Evolutionary conservation across 345 rosid species (phyloP), one percentile per base, ranked within the genome.

Genomic region (Alliaria petiolata): DNA sequence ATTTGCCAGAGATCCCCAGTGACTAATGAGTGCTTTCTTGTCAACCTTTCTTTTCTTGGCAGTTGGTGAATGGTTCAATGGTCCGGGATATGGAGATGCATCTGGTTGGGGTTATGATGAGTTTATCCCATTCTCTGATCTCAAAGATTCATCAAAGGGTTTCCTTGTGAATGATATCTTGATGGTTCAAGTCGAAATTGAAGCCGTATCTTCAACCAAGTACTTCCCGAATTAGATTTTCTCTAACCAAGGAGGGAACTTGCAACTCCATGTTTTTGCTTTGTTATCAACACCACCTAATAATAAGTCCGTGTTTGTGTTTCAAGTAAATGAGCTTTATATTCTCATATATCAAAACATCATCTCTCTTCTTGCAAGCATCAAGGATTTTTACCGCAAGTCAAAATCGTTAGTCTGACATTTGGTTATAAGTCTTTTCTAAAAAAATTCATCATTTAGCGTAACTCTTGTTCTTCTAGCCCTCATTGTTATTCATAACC

Each of bases 181-280:
- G 39, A 38, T 15, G 9, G 66, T 59, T 35, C 50, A 70, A 50
- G 66, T 39, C 6, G 57, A 70, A 35, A 5, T 70, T 0, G 59
- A 70, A 17, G 57, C 46, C 1, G 3, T 70, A 25, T 70, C 74
- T 36, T 58, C 66, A 11, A 58, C 65, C 19, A 58, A 69, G 65
- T 69, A 69, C 45, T 35, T 44, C 36, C 65, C 57, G 3, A 30
- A 7, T 49, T 58, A 57, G 8, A 25, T 31, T 40, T 42, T 8
- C 34, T 56, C 15, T 56, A 56, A 3, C 5, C 16, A 16, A 17
- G 43, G 53, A 42, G 30, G 7, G n/a, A n/a, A n/a, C n/a, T 16
- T 53, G 10, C 9, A 6, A 4, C 35, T 4, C 1, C 10, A 28
- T 12, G 15, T 43, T 16, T 45, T 44, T 13, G 8, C 54, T 25